Evolutionary conservation across 352 stramenopile genomes (phyloP).

Genomic region (Phytophthora multivora): DNA sequence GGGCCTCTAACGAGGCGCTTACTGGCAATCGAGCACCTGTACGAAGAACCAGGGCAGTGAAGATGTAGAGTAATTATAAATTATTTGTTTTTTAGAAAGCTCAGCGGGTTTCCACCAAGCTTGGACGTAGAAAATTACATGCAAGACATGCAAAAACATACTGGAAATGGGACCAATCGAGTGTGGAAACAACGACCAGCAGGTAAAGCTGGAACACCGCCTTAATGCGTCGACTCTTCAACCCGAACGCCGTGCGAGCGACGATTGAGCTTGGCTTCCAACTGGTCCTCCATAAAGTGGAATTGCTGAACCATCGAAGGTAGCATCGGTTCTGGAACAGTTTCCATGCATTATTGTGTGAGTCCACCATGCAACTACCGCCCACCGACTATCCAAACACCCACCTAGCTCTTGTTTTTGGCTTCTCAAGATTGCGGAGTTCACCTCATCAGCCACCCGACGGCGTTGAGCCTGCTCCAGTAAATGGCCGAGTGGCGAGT

Average conservation of each 20-base stretch:
- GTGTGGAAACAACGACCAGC: not conserved
- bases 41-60: slow-evolving; percentile 34
- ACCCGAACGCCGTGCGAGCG: slow-evolving; percentile 51
- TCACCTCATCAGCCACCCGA: slow-evolving; percentile 74
- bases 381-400: too few species aligned
- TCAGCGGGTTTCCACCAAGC: slow-evolving; percentile 1
- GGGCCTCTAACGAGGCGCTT: slow-evolving; percentile 53
- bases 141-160: slow-evolving; percentile 31
- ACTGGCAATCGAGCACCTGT: slow-evolving; percentile 53
- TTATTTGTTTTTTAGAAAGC: slow-evolving; percentile 46
- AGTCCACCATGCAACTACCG: too few species aligned
- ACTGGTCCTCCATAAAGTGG: slow-evolving; percentile 79
- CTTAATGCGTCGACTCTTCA: slow-evolving; percentile 42
- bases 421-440: slow-evolving; percentile 69
- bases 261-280: slow-evolving; percentile 65
- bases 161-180: slow-evolving; percentile 4
- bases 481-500: slow-evolving; percentile 61
- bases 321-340: slow-evolving; percentile 66
- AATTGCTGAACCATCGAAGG: slow-evolving; percentile 81
- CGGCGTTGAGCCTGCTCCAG: slow-evolving; percentile 67
- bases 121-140: slow-evolving; percentile 12
- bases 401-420: slow-evolving; percentile 80
- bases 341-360: not conserved
- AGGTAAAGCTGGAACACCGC: slow-evolving; percentile 5
- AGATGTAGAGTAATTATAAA: slow-evolving; percentile 39